Evolutionary conservation across 805 yeast genomes (phyloP), one percentile per base, ranked within the genome.

Genomic region (Cephaloascus fragrans): DNA sequence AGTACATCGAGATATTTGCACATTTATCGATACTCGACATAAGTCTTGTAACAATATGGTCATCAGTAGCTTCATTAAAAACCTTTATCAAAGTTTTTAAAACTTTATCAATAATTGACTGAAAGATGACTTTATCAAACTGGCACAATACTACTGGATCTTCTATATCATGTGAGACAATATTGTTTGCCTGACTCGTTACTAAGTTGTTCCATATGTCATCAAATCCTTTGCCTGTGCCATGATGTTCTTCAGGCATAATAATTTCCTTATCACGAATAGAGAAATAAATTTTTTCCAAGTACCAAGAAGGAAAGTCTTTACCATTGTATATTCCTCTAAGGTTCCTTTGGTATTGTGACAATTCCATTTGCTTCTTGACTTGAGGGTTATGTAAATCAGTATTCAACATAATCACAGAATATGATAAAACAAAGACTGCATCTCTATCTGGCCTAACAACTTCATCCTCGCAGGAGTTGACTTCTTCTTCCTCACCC

Each of bases 171-270:
- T 28, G 39, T 20, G 39, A 12, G 38, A 1, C 41, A 18, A 16
- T 35, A 61, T 55, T 17, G 62, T 61, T 44, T 29, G 47, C 64
- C 42, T 69, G 74, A 19, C 73, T 69, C 1, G 74, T 68, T 34
- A 84, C 73, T 43, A 83, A 56, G 42, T 81, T 78, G 47, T 80
- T 80, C 95, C 95, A 84, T 23, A 64, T 69, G 51, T 84, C 90
- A 53, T 89, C 97, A 58, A 89, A 90, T 80, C 95, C 83, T 53
- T 83, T 87, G 17, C 87, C 84, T 9, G 88, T 85, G 14, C 90
- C 93, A 54, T 87, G 94, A 49, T 90, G 97, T 52, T 93, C 98
- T 51, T 93, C 97, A 0, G 98, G 97, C 89, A 94, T 85, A 37
- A 93, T 86, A 45, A 93, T 93, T 58, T 93, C 99, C 38, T 83